phyloP scores from a whole-genome alignment of 208 protist genomes.

The Trypanosoma grayi region DNA sequence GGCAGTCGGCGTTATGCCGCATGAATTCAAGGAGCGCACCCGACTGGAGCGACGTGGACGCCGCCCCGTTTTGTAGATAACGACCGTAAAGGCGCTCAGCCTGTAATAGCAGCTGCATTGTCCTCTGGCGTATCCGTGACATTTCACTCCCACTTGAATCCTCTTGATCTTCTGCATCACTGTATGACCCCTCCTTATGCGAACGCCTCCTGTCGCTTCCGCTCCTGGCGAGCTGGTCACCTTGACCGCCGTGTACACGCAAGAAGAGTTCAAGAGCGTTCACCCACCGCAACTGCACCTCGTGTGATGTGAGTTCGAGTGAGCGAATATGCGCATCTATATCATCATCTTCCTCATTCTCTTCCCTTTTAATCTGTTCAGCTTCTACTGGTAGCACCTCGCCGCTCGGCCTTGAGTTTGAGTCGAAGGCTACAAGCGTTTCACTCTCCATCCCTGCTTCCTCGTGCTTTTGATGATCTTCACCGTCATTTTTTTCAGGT shows the following conservation, averaged over 20 bases:
- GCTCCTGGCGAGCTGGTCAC: not conserved
- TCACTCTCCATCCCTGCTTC: not conserved
- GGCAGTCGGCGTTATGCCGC: slow-evolving; percentile 2
- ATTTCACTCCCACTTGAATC: not conserved
- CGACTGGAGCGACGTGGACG: not conserved
- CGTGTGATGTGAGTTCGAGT: slow-evolving; percentile 2
- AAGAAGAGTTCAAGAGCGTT: slow-evolving; percentile 27
- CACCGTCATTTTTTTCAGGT: not conserved
- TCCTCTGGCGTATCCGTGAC: slow-evolving; percentile 27
- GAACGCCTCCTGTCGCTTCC: not conserved
- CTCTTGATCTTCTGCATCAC: not conserved
- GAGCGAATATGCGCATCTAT: not conserved
- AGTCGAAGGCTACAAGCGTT: not conserved
- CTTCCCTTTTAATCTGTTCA: not conserved
- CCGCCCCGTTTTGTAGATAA: not conserved
- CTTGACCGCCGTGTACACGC: not conserved
- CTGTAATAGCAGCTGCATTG: slow-evolving; percentile 30
- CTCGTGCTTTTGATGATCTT: not conserved
- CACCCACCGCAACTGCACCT: slow-evolving; percentile 14
- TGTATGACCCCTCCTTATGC: not conserved
- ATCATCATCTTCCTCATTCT: not conserved
- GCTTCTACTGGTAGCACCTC: not conserved
- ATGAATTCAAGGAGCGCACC: slow-evolving; percentile 9
- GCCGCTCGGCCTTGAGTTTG: not conserved
- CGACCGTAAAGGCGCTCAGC: slow-evolving; percentile 40